Evolutionary conservation across 2,329 filamentous ascomycete species (phyloP).

Genomic region (Colletotrichum abscissum): DNA sequence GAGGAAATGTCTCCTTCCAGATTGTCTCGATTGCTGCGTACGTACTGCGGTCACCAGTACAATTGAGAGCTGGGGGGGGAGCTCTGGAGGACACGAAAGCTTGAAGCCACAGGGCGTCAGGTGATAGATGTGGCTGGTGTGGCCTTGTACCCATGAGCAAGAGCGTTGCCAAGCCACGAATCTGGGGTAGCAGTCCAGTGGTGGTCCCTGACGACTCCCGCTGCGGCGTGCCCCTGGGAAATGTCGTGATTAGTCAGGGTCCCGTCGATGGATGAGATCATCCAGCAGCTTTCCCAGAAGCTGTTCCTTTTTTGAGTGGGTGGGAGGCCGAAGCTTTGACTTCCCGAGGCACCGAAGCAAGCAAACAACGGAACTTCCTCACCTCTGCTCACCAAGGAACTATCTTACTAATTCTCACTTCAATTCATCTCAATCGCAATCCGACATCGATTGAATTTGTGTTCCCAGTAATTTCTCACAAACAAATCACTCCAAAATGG

Average conservation of each 20-base stretch:
- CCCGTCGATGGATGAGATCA: constrained; percentile 33
- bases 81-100: constrained; percentile 48
- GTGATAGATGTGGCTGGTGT: constrained; percentile 31
- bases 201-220: constrained; percentile 6
- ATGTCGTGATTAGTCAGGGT: constrained; percentile 28
- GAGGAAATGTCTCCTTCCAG: constrained; percentile 24
- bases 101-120: constrained; percentile 38
- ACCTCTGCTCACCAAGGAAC: constrained; percentile 8
- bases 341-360: constrained; percentile 23
- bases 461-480: neutral
- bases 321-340: constrained; percentile 28
- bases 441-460: neutral
- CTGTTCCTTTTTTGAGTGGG: neutral
- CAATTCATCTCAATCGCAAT: neutral
- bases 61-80: constrained; percentile 35
- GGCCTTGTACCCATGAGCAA: neutral
- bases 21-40: constrained; percentile 1
- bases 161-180: constrained; percentile 22
- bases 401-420: neutral
- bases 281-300: neutral
- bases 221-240: neutral
- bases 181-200: constrained; percentile 18
- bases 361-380: constrained; percentile 2
- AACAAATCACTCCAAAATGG: constrained; percentile 15
- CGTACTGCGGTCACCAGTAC: neutral